A percentile compares a stretch with the other conserved stretches of the same genome.
phyloP scores from a whole-genome alignment of 345 rosid genomes.

The Kandelia obovata region DNA sequence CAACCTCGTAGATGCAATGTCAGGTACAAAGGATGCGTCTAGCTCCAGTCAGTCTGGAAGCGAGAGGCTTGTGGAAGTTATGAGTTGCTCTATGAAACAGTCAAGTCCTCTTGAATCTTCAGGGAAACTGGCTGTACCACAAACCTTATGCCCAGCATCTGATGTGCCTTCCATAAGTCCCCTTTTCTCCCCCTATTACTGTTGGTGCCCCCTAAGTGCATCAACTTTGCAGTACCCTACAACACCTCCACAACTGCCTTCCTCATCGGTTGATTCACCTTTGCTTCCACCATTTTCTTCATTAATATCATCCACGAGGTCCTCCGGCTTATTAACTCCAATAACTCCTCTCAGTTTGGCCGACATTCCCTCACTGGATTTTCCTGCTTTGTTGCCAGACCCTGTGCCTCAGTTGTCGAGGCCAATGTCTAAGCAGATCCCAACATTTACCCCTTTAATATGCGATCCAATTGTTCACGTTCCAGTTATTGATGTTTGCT shows the following conservation, averaged over 20 bases:
- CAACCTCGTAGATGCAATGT: slow-evolving; percentile 31
- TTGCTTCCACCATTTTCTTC: slow-evolving; percentile 65
- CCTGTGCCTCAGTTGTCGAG: slow-evolving; percentile 56
- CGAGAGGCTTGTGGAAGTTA: slow-evolving; percentile 23
- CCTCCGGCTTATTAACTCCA: slow-evolving; percentile 52
- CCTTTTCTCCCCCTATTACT: slow-evolving; percentile 73
- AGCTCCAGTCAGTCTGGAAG: slow-evolving; percentile 29
- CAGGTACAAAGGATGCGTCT: slow-evolving; percentile 25
- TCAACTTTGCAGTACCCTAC: slow-evolving; percentile 41
- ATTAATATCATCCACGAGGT: slow-evolving; percentile 43
- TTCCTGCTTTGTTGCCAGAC: slow-evolving; percentile 44
- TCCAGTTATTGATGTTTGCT: slow-evolving; percentile 85
- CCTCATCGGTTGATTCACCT: slow-evolving; percentile 46
- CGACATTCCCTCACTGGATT: slow-evolving; percentile 28
- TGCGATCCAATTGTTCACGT: slow-evolving; percentile 93
- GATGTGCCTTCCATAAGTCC: slow-evolving; percentile 42
- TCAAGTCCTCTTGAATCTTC: slow-evolving; percentile 40
- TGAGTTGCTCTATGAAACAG: slow-evolving; percentile 23
- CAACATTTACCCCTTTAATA: slow-evolving; percentile 75
- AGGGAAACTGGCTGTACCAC: slow-evolving; percentile 35
- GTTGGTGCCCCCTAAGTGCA: slow-evolving; percentile 79
- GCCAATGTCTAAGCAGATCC: slow-evolving; percentile 57
- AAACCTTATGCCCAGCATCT: slow-evolving; percentile 30
- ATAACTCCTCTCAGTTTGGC: slow-evolving; percentile 47
- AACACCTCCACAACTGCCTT: slow-evolving; percentile 34